Evolutionary conservation across 371 early-diverging fungal species (phyloP).

Genomic region (Mucor lusitanicus): DNA sequence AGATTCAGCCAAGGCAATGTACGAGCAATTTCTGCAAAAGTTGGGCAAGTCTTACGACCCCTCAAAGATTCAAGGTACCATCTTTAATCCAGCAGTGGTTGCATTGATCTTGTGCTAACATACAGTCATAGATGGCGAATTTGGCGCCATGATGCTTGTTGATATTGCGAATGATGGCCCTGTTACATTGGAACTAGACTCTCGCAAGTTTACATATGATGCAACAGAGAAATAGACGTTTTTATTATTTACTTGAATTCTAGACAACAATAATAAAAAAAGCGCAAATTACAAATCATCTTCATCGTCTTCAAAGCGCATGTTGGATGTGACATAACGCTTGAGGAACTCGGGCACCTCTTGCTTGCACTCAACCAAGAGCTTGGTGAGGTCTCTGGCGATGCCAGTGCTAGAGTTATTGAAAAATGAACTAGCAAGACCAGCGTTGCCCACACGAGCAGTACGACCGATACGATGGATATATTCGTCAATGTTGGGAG

Average conservation of each 20-base stretch:
- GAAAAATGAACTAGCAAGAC: constrained; percentile 78
- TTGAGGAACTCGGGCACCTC: constrained; percentile 74
- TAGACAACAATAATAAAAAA: no score
- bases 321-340: constrained; percentile 31
- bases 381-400: constrained; percentile 67
- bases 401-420: constrained; percentile 49
- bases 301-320: constrained; percentile 40
- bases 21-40: constrained; percentile 69
- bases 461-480: constrained; percentile 85
- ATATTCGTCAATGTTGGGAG: constrained; percentile 78
- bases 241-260: background rate
- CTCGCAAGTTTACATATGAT: constrained; percentile 59
- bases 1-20: constrained; percentile 65
- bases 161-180: constrained; percentile 85
- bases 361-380: constrained; percentile 84
- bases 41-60: constrained; percentile 65
- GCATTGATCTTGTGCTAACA: background rate
- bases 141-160: constrained; percentile 90
- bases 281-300: constrained; percentile 10
- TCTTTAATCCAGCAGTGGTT: background rate
- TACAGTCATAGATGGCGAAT: constrained; percentile 62
- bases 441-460: constrained; percentile 75
- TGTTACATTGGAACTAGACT: constrained; percentile 79
- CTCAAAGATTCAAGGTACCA: constrained; percentile 69
- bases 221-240: background rate